Evolutionary conservation across 257 asterid species (phyloP), one percentile per base, ranked within the genome.

Genomic region (Asclepias syriaca): DNA sequence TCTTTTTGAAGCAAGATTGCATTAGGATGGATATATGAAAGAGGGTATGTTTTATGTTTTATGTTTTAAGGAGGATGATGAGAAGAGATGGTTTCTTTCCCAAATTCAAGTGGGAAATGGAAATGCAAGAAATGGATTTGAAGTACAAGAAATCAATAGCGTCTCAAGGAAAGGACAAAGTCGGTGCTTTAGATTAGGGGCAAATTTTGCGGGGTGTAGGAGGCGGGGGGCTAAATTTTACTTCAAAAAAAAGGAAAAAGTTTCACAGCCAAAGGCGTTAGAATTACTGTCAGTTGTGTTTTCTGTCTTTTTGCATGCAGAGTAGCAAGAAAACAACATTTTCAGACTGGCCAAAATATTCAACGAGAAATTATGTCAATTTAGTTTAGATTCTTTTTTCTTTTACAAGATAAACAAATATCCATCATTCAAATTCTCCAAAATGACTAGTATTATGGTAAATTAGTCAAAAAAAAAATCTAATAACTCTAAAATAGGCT

Each of bases 71-170:
- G 39, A 34, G 39, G 0, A 34, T 34, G 39, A 34, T 0, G 39
- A 34, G 39, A 34, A 34, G 37, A 24, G 54, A 66, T 71, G 61
- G 63, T 3, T 34, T 34, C 34, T 66, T 75, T 37, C 60, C 48
- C 39, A 48, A 56, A 65, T 29, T 60, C 65, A 39, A 72, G 51
- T 48, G 55, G 69, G 68, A 69, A 74, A 58, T 69, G 65, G 51
- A 61, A 48, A 61, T 66, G 66, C 24, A 43, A 69, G 72, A 74
- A 43, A 40, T 6, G 61, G 72, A 70, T 82, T 81, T 51, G 78
- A 81, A 78, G 83, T 85, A 77, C 63, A 45, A 78, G 84, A 83
- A 84, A 78, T 73, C 75, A 74, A 85, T 79, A 78, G 75, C 71
- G 66, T 53, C 34, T 68, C 10, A 27, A 64, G 73, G 79, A 81